A percentile compares a stretch with the other conserved stretches of the same genome.
phyloP scores from a whole-genome alignment of 306 rosid species.

The Amphicarpaea edgeworthii region DNA sequence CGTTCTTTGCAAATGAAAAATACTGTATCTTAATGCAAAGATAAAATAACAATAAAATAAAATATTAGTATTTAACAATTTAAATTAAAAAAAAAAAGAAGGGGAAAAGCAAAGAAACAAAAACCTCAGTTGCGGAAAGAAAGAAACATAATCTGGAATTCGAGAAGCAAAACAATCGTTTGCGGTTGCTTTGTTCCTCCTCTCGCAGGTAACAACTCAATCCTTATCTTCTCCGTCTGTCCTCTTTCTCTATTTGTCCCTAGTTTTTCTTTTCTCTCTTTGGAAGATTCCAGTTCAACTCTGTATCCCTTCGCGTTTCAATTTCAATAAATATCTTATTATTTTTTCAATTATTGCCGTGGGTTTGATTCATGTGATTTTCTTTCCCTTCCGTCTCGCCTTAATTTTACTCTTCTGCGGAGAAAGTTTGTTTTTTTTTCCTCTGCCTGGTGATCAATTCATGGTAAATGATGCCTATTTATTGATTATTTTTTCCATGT shows the following conservation, averaged over 20 bases:
- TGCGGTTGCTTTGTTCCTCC: conserved; percentile 55
- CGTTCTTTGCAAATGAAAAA: conserved; percentile 41
- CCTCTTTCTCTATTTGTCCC: neutral
- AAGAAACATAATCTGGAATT: conserved; percentile 42
- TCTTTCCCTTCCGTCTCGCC: neutral
- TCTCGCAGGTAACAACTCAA: conserved; percentile 63
- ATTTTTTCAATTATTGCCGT: conserved; percentile 23
- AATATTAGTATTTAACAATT: neutral
- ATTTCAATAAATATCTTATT: conserved; percentile 29
- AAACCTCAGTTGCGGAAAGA: conserved; percentile 42
- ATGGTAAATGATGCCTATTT: conserved; percentile 17
- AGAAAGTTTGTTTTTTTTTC: neutral
- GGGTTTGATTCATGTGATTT: conserved; percentile 27
- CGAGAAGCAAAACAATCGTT: conserved; percentile 45
- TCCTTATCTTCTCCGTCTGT: conserved; percentile 36
- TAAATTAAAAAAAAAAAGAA: neutral
- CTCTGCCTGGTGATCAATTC: neutral
- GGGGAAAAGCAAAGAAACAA: conserved; percentile 14
- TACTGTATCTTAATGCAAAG: conserved; percentile 35
- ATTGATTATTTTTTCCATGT: neutral
- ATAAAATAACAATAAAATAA: conserved; percentile 13
- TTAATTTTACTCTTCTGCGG: conserved; percentile 14
- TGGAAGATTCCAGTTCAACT: conserved; percentile 48
- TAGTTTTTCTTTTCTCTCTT: conserved; percentile 31
- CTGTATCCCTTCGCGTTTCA: conserved; percentile 27